phyloP scores from a whole-genome alignment of 78 protist genomes.

The Mantamonas sphyraenae region DNA sequence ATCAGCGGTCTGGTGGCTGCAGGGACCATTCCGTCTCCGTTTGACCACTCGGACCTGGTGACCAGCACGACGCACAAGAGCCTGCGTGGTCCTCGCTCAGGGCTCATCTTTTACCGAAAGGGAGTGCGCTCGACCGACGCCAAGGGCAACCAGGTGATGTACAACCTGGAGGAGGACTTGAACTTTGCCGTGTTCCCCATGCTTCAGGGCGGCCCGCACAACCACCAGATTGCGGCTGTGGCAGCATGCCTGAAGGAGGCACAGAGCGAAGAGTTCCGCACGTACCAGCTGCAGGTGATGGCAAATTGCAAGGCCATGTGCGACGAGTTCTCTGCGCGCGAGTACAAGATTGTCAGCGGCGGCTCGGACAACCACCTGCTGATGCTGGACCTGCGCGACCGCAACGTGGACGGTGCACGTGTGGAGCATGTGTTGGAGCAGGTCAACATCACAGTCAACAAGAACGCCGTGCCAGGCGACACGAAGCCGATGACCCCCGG shows the following conservation, averaged over 20 bases:
- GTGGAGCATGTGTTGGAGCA: constrained; percentile 51
- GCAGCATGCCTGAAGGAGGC: constrained; percentile 59
- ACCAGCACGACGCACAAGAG: constrained; percentile 91
- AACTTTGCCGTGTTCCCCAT: constrained; percentile 78
- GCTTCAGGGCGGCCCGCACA: constrained; percentile 92
- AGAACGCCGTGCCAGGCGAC: constrained; percentile 83
- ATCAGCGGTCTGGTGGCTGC: constrained; percentile 65
- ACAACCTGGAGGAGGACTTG: constrained; percentile 40
- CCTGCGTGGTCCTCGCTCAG: constrained; percentile 74
- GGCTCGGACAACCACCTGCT: constrained; percentile 85
- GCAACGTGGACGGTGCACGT: constrained; percentile 42
- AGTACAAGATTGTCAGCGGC: constrained; percentile 54
- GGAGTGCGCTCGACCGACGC: constrained; percentile 3
- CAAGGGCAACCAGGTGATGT: constrained; percentile 4
- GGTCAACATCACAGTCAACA: constrained; percentile 60
- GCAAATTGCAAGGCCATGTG: constrained; percentile 29
- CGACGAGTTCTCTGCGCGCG: background rate
- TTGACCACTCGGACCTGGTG: constrained; percentile 68
- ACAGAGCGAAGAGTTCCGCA: constrained; percentile 41
- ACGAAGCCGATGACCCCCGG: constrained; percentile 48
- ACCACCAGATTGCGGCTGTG: constrained; percentile 74
- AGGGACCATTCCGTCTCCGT: constrained; percentile 36
- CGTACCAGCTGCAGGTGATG: constrained; percentile 47
- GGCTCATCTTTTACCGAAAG: constrained; percentile 71
- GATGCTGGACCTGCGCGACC: constrained; percentile 46